Base-by-base conservation (phyloP, 2,329 filamentous ascomycete species). In the Fusarium succisae region DNA sequence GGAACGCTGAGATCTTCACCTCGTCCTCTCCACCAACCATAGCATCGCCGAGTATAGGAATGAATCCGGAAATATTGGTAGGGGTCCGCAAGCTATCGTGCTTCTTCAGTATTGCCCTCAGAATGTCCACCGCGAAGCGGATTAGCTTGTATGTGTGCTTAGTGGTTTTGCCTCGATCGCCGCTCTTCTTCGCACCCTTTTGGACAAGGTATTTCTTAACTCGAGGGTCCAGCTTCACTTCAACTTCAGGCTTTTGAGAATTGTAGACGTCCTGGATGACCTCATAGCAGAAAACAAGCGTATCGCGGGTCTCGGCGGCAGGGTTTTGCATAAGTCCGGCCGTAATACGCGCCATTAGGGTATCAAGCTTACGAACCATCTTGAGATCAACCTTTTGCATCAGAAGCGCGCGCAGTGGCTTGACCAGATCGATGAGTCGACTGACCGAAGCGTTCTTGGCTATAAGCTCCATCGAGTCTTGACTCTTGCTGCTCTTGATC, bases 401-500 rank as follows among this genome's bases (percentile, higher is more conserved):
- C 43, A 99, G 84, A 26, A 99, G 86, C 13, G 91, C 87, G 77
- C 94, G 93, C 53, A 98, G 86, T 3, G 96, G 97, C 60, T 88
- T 88, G 57, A 98, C 88, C 8, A 99, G 89, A 56, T 92, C 90
- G 54, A 92, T 91, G 11, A 98, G 87, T 64, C 91, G 90, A 58
- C 84, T 86, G 30, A 98, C 87, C 3, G 95, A 96, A 4, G 94
- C 92, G 54, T 92, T 95, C 79, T 92, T 94, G 32, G 96, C 93
- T 73, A 98, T 88, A 22, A 98, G 87, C 81, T 98, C 96, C 92
- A 98, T 97, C 1, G 96, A 97, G 80, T 99, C 97, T 79, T 95
- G 97, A 80, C 95, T 98, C 86, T 98, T 99, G 86, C 94, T 98
- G 82, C 94, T 96, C 86, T 98, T 98, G 64, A 99, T 92, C 83